Base-by-base conservation (phyloP, 192 early-diverging fungal species). In the Helicostylum pulchrum region DNA sequence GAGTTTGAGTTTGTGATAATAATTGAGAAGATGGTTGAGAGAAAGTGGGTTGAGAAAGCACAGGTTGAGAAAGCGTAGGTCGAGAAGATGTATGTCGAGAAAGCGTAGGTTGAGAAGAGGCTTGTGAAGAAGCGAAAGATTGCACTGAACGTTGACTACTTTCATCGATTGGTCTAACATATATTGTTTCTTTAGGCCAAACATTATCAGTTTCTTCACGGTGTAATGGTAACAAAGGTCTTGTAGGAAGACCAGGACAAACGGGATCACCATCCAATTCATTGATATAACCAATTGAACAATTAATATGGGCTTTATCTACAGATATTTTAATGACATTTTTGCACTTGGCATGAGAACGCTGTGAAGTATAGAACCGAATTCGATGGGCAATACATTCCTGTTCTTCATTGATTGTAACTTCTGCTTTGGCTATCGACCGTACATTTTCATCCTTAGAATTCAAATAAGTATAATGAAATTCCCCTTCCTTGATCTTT, bases 391-490 rank as follows among this genome's bases (percentile, higher is more conserved):
- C 34, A 17, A 56, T 11, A 34, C 57, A 46, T 19, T 61, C 15
- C 12, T 47, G 23, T 2, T 20, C 12, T 44, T 58, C 34, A 62
- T 72, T 21, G 15, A 72, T n/a, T 1, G 44, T 14, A 15, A 70
- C 48, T 4, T 17, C 63, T 19, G 70, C 70, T 39, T 62, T 15
- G 3, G 23, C 20, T 0, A 48, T 31, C 4, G 32, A 49, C 10
- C 52, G 44, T 2, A 66, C 64, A 26, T 23, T 12, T 1, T 66
- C 30, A 11, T 49, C 42, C 0, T 49, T 39, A 7, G 50, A 42
- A 53, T 72, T 52, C 1, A 72, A 10, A 62, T 56, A 72, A 7
- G 70, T 61, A 21, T 66, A 72, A 19, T 58, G 47, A 14, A 63
- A 53, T 52, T 31, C 21, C 9, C 11, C 32, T 36, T 56, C 34